Base-by-base conservation (phyloP, 768 basidiomycete genomes). In the Lactifluus pinguis region DNA sequence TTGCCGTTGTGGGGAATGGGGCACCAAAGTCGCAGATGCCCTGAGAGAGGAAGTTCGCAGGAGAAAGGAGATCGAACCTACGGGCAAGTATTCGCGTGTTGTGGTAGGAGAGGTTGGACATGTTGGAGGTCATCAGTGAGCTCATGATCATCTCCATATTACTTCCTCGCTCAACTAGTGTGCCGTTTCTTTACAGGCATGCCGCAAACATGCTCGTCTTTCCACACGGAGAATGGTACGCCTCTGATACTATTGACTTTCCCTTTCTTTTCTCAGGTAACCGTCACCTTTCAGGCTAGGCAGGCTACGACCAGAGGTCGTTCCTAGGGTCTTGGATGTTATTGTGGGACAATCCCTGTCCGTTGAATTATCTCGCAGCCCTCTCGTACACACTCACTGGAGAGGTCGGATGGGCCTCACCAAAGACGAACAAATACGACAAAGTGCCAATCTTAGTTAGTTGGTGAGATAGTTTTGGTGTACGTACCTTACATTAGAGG, bases 71-170 rank as follows among this genome's bases (percentile, higher is more conserved):
- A 38, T 45, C 4, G 61, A 58, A 4, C 52, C 56, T 30, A 44
- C 25, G 19, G 70, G 69, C 21, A 61, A 71, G 49, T 62, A 38
- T 10, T 68, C 76, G 38, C 64, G 62, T 66, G 76, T 77, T 25
- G 70, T 70, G 48, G 74, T 92, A 2, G 82, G 82, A 3, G 83
- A 89, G 64, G 80, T 86, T 6, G 86, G 80, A 2, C 91, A 94
- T 71, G 83, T 94, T 53, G 91, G 92, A 1, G 89, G 89, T 29
- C 91, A 94, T 72, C 79, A 88, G 90, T 89, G 68, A 69, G 84
- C 77, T 48, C 11, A 51, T 19, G 84, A 77, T 48, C 11, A 51
- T 19, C 62, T 29, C 30, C 47, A 50, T 41, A 41, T 36, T n/a
- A 15, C 9, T 25, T 59, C n/a, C 29, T 50, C 49, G 59, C 51